Conservation (phyloP, 108 stramenopile species). For the Discostella pseudostelligera region DNA sequence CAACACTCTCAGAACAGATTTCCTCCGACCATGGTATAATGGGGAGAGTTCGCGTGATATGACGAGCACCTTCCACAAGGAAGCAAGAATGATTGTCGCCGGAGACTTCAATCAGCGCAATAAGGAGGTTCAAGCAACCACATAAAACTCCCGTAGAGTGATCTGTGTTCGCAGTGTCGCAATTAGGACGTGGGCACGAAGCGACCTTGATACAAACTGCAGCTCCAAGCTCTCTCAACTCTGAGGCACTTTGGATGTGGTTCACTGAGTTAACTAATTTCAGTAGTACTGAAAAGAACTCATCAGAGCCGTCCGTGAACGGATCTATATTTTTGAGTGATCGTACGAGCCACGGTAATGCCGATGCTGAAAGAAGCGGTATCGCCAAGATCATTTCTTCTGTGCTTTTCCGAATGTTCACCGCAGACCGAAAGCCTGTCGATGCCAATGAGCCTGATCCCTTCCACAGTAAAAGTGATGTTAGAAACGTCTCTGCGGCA, state of each 20-base stretch:
- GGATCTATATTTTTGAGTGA: constrained; percentile 63
- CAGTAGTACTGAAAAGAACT: constrained; percentile 78
- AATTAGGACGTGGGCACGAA: constrained; percentile 58
- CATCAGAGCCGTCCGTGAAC: constrained; percentile 61
- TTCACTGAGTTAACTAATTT: constrained; percentile 57
- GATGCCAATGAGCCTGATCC: constrained; percentile 42
- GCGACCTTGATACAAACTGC: constrained; percentile 83
- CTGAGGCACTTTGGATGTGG: constrained; percentile 13
- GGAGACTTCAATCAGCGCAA: constrained; percentile 64
- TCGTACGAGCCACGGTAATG: constrained; percentile 78
- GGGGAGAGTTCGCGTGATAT: constrained; percentile 46
- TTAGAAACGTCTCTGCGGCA: constrained; percentile 75
- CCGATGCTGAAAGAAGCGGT: constrained; percentile 59
- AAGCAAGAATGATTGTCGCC: constrained; percentile 38
- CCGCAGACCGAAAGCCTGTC: constrained; percentile 43
- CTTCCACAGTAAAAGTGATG: constrained; percentile 74
- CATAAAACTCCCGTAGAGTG: constrained; percentile 77
- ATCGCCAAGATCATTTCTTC: constrained; percentile 71
- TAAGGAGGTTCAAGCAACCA: constrained; percentile 77
- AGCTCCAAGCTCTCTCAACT: constrained; percentile 61
- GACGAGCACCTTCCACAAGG: constrained; percentile 52
- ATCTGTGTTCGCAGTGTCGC: constrained; percentile 54
- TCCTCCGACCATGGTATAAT: constrained; percentile 60
- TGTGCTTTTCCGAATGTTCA: constrained; percentile 64
- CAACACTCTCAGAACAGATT: neutral